These are phyloP conservation scores for Candida glaebosa DNA, from an alignment of 805 yeast genomes.

Conservation along the genomic window DNA sequence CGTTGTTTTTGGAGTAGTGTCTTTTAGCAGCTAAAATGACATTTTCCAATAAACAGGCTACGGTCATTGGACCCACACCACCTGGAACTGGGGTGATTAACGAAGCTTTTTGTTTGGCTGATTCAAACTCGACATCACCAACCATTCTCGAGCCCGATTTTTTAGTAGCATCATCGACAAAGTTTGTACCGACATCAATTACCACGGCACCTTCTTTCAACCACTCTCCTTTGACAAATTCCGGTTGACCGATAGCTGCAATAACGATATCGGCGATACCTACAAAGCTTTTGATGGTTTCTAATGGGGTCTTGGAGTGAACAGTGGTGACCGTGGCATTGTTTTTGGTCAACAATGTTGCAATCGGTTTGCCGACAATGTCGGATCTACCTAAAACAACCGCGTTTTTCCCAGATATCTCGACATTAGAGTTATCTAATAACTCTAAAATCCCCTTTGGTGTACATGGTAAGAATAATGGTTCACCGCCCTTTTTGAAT, in stretches of 20 bases:
- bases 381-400: slow-evolving; percentile 95
- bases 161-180: slow-evolving; percentile 67
- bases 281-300: slow-evolving; percentile 53
- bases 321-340: slow-evolving; percentile 82
- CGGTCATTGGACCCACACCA: slow-evolving; percentile 99
- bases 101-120: slow-evolving; percentile 59
- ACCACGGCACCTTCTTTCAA: slow-evolving; percentile 81
- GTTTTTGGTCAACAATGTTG: slow-evolving; percentile 71
- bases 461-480: slow-evolving; percentile 87
- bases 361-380: slow-evolving; percentile 93
- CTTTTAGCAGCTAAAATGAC: slow-evolving; percentile 76
- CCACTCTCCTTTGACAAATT: slow-evolving; percentile 84
- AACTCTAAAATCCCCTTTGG: slow-evolving; percentile 89
- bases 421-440: slow-evolving; percentile 64
- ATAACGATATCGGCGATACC: slow-evolving; percentile 80
- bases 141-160: slow-evolving; percentile 80
- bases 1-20: slow-evolving; percentile 45
- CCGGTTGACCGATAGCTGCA: slow-evolving; percentile 88
- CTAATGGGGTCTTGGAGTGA: slow-evolving; percentile 70
- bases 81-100: slow-evolving; percentile 96
- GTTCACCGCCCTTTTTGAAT: slow-evolving; percentile 79
- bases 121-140: slow-evolving; percentile 90
- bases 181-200: slow-evolving; percentile 94
- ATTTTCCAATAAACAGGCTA: slow-evolving; percentile 88
- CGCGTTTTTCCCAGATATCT: slow-evolving; percentile 73